phyloP scores from a whole-genome alignment of 805 yeast species.

The Hanseniaspora occidentalis region DNA sequence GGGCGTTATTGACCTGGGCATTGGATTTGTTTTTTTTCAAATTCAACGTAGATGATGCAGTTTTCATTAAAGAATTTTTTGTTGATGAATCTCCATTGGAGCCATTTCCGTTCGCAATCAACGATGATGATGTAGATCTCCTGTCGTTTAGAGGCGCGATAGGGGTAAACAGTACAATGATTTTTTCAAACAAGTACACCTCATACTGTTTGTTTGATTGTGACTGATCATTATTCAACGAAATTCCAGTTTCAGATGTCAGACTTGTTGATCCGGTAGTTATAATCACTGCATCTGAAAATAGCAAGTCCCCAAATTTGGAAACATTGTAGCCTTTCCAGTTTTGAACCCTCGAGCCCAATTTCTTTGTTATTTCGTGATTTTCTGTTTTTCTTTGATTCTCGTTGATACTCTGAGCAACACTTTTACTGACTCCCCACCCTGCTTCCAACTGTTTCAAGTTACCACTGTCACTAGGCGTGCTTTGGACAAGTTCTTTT shows the following conservation, averaged over 20 bases:
- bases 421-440: conserved; percentile 60
- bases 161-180: conserved; percentile 51
- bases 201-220: conserved; percentile 77
- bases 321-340: conserved; percentile 83
- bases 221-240: conserved; percentile 27
- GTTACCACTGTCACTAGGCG: conserved; percentile 39
- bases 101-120: background rate
- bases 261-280: conserved; percentile 12
- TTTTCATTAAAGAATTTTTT: conserved; percentile 26
- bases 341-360: conserved; percentile 65
- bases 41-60: conserved; percentile 29
- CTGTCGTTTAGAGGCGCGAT: background rate
- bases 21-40: conserved; percentile 28
- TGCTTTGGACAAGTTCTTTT: conserved; percentile 56
- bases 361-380: conserved; percentile 51
- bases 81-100: background rate
- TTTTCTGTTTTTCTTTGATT: conserved; percentile 89
- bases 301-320: conserved; percentile 75
- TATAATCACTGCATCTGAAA: conserved; percentile 52
- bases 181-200: conserved; percentile 75
- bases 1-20: conserved; percentile 10
- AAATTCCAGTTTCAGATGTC: conserved; percentile 39
- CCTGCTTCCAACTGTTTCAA: conserved; percentile 64
- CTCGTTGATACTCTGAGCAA: conserved; percentile 82
- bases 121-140: background rate